Evolutionary conservation across 345 rosid genomes (phyloP).

Genomic region (Eucalyptus virginea): DNA sequence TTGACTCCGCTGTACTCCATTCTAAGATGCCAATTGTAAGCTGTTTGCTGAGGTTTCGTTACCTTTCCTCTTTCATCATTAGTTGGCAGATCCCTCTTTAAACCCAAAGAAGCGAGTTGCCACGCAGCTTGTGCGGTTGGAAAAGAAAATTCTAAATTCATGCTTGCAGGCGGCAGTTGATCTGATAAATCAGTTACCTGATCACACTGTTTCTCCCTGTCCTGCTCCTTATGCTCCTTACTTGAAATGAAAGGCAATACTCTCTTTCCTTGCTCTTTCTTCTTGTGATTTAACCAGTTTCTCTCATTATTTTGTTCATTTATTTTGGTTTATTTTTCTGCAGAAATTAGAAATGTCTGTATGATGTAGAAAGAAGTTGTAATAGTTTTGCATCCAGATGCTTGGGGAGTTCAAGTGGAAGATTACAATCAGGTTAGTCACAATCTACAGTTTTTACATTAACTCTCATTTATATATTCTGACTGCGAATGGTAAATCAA

Average conservation of each 20-base stretch:
- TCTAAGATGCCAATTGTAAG: background rate
- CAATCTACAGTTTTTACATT: background rate
- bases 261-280: background rate
- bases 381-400: background rate
- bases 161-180: slow-evolving; percentile 54
- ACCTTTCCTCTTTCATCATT: background rate
- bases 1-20: background rate
- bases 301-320: background rate
- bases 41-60: background rate
- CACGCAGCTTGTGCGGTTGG: slow-evolving; percentile 74
- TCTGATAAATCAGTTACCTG: slow-evolving; percentile 65
- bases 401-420: background rate
- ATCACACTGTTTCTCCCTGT: slow-evolving; percentile 69
- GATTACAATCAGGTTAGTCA: background rate
- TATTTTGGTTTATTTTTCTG: background rate
- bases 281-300: background rate
- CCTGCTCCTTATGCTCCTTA: slow-evolving; percentile 80
- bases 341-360: background rate
- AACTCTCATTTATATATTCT: background rate
- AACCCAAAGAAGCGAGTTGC: slow-evolving; percentile 87
- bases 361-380: background rate
- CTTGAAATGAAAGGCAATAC: slow-evolving; percentile 46
- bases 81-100: slow-evolving; percentile 71
- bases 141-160: slow-evolving; percentile 82
- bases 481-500: background rate